Conservation (phyloP, 2,329 filamentous ascomycete genomes). For the Sphaerulina populicola region DNA sequence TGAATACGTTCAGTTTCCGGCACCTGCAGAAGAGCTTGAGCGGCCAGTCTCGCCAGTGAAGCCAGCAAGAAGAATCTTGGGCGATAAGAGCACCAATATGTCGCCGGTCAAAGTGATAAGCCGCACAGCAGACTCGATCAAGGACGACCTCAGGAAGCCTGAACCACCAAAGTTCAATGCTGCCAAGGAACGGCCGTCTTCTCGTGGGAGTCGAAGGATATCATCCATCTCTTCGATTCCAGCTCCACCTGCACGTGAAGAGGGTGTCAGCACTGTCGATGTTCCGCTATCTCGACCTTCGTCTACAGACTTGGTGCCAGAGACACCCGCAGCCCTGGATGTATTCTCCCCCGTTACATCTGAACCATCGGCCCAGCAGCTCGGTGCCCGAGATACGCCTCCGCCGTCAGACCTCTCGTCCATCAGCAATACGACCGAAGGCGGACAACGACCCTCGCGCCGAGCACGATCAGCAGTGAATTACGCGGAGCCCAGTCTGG, state of each 20-base stretch:
- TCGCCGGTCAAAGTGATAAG: constrained; percentile 27
- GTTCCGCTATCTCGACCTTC: constrained; percentile 17
- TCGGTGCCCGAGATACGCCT: constrained; percentile 34
- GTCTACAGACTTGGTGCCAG: constrained; percentile 14
- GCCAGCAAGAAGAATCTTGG: constrained; percentile 32
- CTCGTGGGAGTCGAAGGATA: constrained; percentile 23
- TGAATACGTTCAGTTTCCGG: constrained; percentile 22
- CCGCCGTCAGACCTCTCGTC: constrained; percentile 35
- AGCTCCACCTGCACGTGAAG: constrained; percentile 18
- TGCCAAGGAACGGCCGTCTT: constrained; percentile 24
- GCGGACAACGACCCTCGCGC: constrained; percentile 36
- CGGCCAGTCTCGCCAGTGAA: constrained; percentile 10
- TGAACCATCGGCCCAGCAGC: constrained; percentile 31
- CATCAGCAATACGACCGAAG: constrained; percentile 29
- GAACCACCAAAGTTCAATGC: constrained; percentile 10
- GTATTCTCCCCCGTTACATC: constrained; percentile 41
- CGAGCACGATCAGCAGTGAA: constrained; percentile 42
- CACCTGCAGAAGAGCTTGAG: constrained; percentile 1
- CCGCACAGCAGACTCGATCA: constrained; percentile 16
- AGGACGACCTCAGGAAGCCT: constrained; percentile 20
- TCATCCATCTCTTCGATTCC: constrained; percentile 15
- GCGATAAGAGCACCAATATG: constrained; percentile 36
- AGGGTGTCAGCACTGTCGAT: constrained; percentile 19
- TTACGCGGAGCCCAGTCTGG: constrained; percentile 44
- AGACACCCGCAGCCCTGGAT: constrained; percentile 29